These are phyloP conservation scores for Pleurotus platypus DNA, from an alignment of 768 basidiomycete genomes.

Conservation along the genomic window DNA sequence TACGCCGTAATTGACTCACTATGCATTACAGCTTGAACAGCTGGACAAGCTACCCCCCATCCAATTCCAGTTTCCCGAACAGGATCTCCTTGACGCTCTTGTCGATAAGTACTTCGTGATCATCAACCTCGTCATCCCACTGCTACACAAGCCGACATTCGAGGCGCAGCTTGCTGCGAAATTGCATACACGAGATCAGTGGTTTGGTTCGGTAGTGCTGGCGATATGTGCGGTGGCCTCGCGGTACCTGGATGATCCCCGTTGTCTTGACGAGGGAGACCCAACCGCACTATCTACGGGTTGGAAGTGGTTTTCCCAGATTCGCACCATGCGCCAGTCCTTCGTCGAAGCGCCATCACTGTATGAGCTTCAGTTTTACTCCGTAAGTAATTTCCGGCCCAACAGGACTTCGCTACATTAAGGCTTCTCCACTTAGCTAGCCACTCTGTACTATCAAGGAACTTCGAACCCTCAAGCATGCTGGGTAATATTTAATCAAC, in stretches of 20 bases:
- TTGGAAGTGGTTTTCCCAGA: slow-evolving; percentile 69
- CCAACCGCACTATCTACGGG: slow-evolving; percentile 44
- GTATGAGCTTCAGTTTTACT: slow-evolving; percentile 72
- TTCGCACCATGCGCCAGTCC: slow-evolving; percentile 59
- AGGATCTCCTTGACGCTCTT: slow-evolving; percentile 46
- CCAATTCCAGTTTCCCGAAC: slow-evolving; percentile 38
- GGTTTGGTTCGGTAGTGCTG: slow-evolving; percentile 59
- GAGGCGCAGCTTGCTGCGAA: slow-evolving; percentile 43
- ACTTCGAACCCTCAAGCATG: slow-evolving; percentile 59
- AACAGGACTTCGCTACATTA: not conserved
- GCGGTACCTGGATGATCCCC: slow-evolving; percentile 53
- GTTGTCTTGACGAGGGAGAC: slow-evolving; percentile 41
- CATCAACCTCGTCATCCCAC: slow-evolving; percentile 55
- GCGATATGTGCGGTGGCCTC: slow-evolving; percentile 72
- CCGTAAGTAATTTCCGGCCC: slow-evolving; percentile 29
- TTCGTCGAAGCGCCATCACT: slow-evolving; percentile 63
- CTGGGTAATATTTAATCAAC: slow-evolving; percentile 46
- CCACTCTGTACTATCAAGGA: slow-evolving; percentile 50
- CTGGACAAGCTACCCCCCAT: not conserved
- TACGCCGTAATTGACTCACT: too few species aligned
- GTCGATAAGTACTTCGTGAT: slow-evolving; percentile 63
- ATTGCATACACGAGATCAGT: slow-evolving; percentile 43
- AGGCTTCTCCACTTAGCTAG: slow-evolving; percentile 35
- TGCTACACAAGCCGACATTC: slow-evolving; percentile 74
- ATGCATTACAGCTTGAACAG: too few species aligned